Evolutionary conservation across 2,329 filamentous ascomycete species (phyloP), one percentile per base, ranked within the genome.

Genomic region (Alternaria gansuensis): DNA sequence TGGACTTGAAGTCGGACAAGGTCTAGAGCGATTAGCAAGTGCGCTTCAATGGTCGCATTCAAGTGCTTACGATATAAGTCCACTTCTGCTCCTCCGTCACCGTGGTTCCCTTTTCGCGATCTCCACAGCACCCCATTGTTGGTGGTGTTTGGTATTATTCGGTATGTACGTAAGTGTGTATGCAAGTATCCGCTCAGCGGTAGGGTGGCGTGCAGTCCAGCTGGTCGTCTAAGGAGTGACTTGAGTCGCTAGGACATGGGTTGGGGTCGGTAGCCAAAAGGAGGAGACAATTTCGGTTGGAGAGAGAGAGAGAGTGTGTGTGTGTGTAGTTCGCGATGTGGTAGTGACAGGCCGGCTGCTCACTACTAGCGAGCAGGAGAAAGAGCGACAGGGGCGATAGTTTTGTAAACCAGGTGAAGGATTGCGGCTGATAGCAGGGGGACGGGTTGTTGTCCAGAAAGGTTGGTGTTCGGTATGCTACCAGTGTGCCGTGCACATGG

Each of bases 31-130:
- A 62, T 78, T 52, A 78, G 72, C 50, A 49, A n/a, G 17, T 39
- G 26, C n/a, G 31, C 14, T 41, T 7, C 2, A 4, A 11, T 14
- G 24, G 44, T 24, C 36, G 53, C 33, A n/a, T 7, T 10, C 28
- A 28, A 26, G n/a, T 26, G 80, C 89, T 74, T 81, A 92, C 90
- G 75, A 98, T 93, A 76, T 93, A 96, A 72, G 93, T 91, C 94
- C 94, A 98, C 83, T 93, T 82, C 68, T 81, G 79, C 63, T 80
- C 76, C 61, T 82, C 78, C 54, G 78, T 73, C 48, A 82, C 77
- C 29, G 66, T 70, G 55, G 71, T 62, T 51, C 64, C 74, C 65
- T 77, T 78, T 50, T 77, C 75, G 57, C 73, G 70, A 60, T 77
- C 74, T 59, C 75, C 75, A 61, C 75, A 76, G 68, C 75, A 77